Conservation (phyloP, 116 monocot genomes). For the Zostera marina region DNA sequence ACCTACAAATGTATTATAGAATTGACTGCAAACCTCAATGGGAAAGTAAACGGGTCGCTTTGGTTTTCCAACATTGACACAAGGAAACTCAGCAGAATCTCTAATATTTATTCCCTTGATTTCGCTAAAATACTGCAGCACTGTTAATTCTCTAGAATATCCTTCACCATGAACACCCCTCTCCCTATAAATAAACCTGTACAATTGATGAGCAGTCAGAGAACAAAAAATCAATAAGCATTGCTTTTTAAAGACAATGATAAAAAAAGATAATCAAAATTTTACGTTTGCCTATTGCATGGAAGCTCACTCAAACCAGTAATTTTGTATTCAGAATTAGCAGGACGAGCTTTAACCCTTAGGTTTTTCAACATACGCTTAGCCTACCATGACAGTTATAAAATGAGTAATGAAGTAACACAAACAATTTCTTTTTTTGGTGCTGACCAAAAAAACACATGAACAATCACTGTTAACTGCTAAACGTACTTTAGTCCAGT, state of each 20-base stretch:
- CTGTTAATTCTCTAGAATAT: constrained; percentile 36
- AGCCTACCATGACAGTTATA: constrained; percentile 23
- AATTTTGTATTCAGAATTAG: constrained; percentile 55
- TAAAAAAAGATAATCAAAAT: not conserved
- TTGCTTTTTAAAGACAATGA: not conserved
- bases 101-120: constrained; percentile 19
- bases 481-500: constrained; percentile 63
- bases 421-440: not conserved
- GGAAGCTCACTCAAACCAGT: constrained; percentile 72
- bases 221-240: too few relatives aligned
- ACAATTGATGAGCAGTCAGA: not conserved
- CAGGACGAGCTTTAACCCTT: constrained; percentile 35
- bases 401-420: not conserved
- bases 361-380: constrained; percentile 67
- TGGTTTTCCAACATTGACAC: constrained; percentile 86
- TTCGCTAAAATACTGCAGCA: constrained; percentile 51
- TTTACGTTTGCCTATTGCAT: constrained; percentile 47
- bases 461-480: too few relatives aligned
- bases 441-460: not conserved
- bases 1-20: not conserved
- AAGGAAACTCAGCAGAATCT: constrained; percentile 43
- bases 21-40: constrained; percentile 39
- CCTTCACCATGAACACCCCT: constrained; percentile 12
- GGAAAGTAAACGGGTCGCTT: constrained; percentile 68
- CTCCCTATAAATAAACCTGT: constrained; percentile 47